phyloP scores from a whole-genome alignment of 2,329 filamentous ascomycete species.

The Phaeosphaeriaceae sp. region DNA sequence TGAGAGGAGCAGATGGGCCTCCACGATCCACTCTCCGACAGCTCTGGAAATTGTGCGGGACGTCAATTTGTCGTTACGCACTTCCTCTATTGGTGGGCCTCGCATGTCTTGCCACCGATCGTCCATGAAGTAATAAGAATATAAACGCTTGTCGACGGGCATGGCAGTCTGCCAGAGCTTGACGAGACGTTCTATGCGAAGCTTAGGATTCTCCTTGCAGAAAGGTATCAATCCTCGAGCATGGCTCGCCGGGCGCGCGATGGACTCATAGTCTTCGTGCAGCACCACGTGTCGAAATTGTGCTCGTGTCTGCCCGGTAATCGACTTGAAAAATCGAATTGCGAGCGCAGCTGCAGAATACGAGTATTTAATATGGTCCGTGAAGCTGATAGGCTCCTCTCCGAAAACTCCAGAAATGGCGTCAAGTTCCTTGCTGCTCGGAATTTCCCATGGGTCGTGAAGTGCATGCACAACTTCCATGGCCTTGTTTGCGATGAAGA shows the following conservation, averaged over 20 bases:
- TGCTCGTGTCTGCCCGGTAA: background rate
- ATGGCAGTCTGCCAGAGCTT: slow-evolving; percentile 2
- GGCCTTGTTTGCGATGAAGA: background rate
- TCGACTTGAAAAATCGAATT: slow-evolving; percentile 1
- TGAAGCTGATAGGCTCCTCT: no score
- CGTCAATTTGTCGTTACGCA: background rate
- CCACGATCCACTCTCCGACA: slow-evolving; percentile 8
- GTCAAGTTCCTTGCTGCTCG: background rate
- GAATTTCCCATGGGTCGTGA: background rate
- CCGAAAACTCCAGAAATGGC: background rate
- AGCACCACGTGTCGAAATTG: slow-evolving; percentile 5
- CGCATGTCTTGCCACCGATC: background rate
- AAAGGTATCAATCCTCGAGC: slow-evolving; percentile 12
- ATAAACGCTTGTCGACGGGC: background rate
- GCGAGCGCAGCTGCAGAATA: slow-evolving; percentile 6
- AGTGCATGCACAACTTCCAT: background rate
- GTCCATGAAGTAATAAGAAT: background rate
- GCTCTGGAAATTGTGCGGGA: background rate
- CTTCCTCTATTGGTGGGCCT: background rate
- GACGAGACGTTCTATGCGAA: slow-evolving; percentile 6
- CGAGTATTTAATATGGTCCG: background rate
- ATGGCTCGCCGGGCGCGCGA: slow-evolving; percentile 5
- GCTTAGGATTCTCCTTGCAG: slow-evolving; percentile 6
- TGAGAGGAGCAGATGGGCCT: slow-evolving; percentile 3
- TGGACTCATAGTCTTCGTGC: background rate